Evolutionary conservation across 306 rosid species (phyloP).

Genomic region (Clitoria ternatea): DNA sequence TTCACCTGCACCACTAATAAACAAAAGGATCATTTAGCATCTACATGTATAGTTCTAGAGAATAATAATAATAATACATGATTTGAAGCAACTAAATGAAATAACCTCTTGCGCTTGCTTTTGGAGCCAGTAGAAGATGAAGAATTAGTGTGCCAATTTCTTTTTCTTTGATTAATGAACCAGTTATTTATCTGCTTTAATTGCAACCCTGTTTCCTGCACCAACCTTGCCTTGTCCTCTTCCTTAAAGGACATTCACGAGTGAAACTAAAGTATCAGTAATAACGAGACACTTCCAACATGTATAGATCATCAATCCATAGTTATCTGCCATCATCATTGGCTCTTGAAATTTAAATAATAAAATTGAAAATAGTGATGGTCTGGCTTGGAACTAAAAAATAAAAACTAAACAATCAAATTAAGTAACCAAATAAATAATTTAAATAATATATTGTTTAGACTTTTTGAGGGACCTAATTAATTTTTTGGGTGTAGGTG

Average conservation of each 20-base stretch:
- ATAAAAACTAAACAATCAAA: too few relatives aligned
- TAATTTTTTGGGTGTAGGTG: too few relatives aligned
- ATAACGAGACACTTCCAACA: too few relatives aligned
- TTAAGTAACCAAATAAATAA: too few relatives aligned
- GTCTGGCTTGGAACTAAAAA: not conserved
- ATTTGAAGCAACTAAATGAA: not conserved
- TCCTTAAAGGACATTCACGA: slow-evolving; percentile 46
- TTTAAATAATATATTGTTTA: too few relatives aligned
- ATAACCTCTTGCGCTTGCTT: slow-evolving; percentile 86
- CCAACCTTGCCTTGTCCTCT: slow-evolving; percentile 89
- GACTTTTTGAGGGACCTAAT: too few relatives aligned
- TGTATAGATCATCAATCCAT: too few relatives aligned
- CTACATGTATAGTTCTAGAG: not conserved
- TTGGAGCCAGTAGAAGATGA: slow-evolving; percentile 56
- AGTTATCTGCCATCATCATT: not conserved
- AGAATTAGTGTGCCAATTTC: slow-evolving; percentile 87
- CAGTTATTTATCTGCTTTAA: slow-evolving; percentile 58
- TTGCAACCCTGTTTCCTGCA: slow-evolving; percentile 92
- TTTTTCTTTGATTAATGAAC: slow-evolving; percentile 57
- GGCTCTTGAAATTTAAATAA: not conserved
- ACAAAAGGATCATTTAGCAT: not conserved
- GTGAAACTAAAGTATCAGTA: not conserved
- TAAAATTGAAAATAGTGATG: not conserved
- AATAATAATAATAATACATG: not conserved
- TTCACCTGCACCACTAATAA: slow-evolving; percentile 63